Evolutionary conservation across 164 flowering plant genomes (phyloP).

Genomic region (Magnolia changhungtana): DNA sequence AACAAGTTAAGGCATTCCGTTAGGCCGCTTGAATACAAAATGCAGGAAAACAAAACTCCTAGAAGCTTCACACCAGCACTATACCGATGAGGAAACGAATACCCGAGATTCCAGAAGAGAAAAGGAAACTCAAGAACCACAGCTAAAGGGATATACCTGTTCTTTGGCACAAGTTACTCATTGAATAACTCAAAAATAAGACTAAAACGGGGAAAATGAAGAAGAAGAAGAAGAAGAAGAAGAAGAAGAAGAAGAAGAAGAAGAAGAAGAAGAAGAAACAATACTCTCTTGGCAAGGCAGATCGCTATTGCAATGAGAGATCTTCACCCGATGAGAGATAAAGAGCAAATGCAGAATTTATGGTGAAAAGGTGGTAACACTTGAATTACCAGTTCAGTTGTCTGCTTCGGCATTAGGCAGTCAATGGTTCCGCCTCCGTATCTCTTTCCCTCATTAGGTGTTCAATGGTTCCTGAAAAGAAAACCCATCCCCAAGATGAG

Average conservation of each 20-base stretch:
- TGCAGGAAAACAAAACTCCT: not conserved
- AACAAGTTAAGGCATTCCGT: not conserved
- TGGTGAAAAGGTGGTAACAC: not conserved
- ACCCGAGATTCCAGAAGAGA: not conserved
- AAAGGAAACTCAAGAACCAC: not conserved
- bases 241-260: no score
- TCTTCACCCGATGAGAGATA: not conserved
- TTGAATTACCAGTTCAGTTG: not conserved
- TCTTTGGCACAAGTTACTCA: not conserved
- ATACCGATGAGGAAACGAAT: not conserved
- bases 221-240: no score
- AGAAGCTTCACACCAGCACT: not conserved
- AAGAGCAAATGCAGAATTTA: not conserved
- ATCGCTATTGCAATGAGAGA: not conserved
- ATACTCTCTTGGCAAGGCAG: not conserved
- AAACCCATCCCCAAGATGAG: not conserved
- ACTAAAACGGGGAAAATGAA: not conserved
- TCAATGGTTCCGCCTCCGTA: constrained; percentile 56
- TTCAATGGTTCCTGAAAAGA: constrained; percentile 54
- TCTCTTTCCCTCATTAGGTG: constrained; percentile 46
- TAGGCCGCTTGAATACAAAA: not conserved
- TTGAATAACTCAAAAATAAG: not conserved
- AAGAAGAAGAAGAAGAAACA: no score
- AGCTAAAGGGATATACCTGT: not conserved
- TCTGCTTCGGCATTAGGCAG: constrained; percentile 2